Base-by-base conservation (phyloP, 1,284 basidiomycete genomes). In the Pseudozyma pruni region DNA sequence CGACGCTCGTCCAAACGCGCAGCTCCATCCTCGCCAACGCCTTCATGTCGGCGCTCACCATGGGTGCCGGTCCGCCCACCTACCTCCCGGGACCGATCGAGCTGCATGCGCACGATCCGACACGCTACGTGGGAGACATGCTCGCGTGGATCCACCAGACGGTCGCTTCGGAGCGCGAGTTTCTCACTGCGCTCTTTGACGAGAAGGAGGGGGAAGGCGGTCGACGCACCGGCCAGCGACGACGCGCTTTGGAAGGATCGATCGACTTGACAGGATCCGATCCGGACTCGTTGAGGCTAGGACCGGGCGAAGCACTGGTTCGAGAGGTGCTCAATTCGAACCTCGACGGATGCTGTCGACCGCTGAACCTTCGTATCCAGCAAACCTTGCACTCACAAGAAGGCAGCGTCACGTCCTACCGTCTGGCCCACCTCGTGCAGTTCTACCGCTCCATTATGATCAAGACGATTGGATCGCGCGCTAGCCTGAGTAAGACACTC, bases 101-200 rank as follows among this genome's bases (percentile, higher is more conserved):
- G 83, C 86, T 98, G 3, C 94, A 98, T 79, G 95, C 95, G 0
- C 95, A 98, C 78, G 95, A 98, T 81, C 94, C 95, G 0, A 87
- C 93, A 66, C 89, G 95, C 23, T 98, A 98, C 81, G 90, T 96
- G 14, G 94, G 95, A 17, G 95, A 98, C 82, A 98, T 98, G 92
- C 88, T 98, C 4, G 95, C 94, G 0, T 98, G 95, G 96, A 90
- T 98, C 1, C 95, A 98, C 83, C 96, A 98, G 72, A 88, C 91
- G 0, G 93, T 96, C 59, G 95, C 95, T 0, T 90, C 90, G 4
- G 95, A 98, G 83, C 90, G 90, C 46, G 96, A 98, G 83, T 74
- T 81, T n/a, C 52, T 81, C 7, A 71, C 62, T 0, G 45, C 72
- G 6, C 64, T 81, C 0, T 72, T 80, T 17, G 63, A 62, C 33